Evolutionary conservation across 2,329 filamentous ascomycete genomes (phyloP).

Genomic region (Microdochium nivale): DNA sequence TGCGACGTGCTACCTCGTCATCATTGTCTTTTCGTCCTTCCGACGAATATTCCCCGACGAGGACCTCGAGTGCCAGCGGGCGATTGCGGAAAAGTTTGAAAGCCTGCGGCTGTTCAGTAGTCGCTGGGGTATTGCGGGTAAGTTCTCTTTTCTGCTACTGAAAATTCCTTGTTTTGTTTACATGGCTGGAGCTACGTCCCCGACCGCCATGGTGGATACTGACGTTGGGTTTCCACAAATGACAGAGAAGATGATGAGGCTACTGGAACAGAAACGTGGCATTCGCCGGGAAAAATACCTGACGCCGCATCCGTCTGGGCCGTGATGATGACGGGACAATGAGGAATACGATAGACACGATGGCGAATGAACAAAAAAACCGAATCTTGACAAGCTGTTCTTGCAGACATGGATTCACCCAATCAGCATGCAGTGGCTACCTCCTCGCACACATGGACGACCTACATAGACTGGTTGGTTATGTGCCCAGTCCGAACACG

Average conservation of each 20-base stretch:
- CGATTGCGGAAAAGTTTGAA: conserved; percentile 23
- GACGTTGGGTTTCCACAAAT: background rate
- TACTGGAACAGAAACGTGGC: conserved; percentile 16
- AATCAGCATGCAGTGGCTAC: too few species aligned
- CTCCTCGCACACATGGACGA: too few species aligned
- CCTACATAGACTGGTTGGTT: too few species aligned
- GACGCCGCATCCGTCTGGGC: background rate
- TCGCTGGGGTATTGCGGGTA: conserved; percentile 23
- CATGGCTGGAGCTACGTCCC: background rate
- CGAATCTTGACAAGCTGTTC: too few species aligned
- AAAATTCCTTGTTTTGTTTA: background rate
- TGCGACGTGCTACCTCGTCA: conserved; percentile 21
- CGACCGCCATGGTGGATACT: background rate
- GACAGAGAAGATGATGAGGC: conserved; percentile 22
- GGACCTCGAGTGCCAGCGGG: conserved; percentile 12
- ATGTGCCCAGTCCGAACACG: too few species aligned
- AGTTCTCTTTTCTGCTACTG: conserved; percentile 1
- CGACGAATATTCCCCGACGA: conserved; percentile 20
- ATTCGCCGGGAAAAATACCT: conserved; percentile 18
- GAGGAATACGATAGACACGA: too few species aligned
- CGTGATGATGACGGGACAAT: background rate
- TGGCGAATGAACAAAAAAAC: too few species aligned
- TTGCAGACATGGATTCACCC: too few species aligned
- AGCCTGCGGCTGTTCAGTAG: conserved; percentile 21
- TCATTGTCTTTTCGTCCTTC: conserved; percentile 15